Evolutionary conservation across 2,329 filamentous ascomycete genomes (phyloP).

Genomic region (Purpureocillium lavendulum): DNA sequence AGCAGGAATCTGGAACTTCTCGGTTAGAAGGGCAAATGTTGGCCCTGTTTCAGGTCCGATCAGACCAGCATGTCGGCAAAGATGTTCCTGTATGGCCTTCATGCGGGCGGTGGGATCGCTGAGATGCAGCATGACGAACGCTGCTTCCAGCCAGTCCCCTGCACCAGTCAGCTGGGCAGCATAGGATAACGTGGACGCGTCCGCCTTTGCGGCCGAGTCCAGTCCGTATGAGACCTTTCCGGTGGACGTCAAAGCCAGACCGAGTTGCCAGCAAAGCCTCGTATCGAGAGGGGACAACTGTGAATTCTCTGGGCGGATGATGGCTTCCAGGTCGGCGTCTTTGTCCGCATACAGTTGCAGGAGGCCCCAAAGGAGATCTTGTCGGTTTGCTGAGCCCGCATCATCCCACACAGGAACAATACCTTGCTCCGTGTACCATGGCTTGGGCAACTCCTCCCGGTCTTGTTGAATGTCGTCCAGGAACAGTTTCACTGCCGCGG

Average conservation of each 20-base stretch:
- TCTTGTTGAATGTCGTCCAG: slow-evolving; percentile 63
- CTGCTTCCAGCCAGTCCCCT: slow-evolving; percentile 59
- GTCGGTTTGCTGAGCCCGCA: slow-evolving; percentile 45
- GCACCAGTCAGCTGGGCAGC: slow-evolving; percentile 53
- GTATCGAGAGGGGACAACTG: slow-evolving; percentile 67
- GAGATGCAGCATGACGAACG: slow-evolving; percentile 75
- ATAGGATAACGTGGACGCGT: slow-evolving; percentile 59
- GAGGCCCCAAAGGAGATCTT: slow-evolving; percentile 82
- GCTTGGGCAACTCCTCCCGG: slow-evolving; percentile 62
- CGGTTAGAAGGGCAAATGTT: slow-evolving; percentile 50
- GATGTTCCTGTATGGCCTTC: slow-evolving; percentile 61
- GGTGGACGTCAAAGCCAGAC: slow-evolving; percentile 51
- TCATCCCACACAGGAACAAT: slow-evolving; percentile 54
- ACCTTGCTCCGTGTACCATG: slow-evolving; percentile 59
- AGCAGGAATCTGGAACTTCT: slow-evolving; percentile 61
- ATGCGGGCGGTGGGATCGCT: slow-evolving; percentile 53
- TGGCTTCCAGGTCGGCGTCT: slow-evolving; percentile 52
- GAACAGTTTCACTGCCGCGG: slow-evolving; percentile 65
- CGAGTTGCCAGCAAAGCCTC: slow-evolving; percentile 78
- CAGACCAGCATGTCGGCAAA: slow-evolving; percentile 61
- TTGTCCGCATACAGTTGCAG: slow-evolving; percentile 69
- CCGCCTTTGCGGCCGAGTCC: slow-evolving; percentile 50
- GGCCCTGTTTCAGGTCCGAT: slow-evolving; percentile 52
- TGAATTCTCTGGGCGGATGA: slow-evolving; percentile 68
- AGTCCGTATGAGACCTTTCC: slow-evolving; percentile 44